A percentile compares a stretch with the other conserved stretches of the same genome.
These are phyloP conservation scores for Penicillium sp. DNA, from an alignment of 2,329 filamentous ascomycete genomes.

Conservation along the genomic window DNA sequence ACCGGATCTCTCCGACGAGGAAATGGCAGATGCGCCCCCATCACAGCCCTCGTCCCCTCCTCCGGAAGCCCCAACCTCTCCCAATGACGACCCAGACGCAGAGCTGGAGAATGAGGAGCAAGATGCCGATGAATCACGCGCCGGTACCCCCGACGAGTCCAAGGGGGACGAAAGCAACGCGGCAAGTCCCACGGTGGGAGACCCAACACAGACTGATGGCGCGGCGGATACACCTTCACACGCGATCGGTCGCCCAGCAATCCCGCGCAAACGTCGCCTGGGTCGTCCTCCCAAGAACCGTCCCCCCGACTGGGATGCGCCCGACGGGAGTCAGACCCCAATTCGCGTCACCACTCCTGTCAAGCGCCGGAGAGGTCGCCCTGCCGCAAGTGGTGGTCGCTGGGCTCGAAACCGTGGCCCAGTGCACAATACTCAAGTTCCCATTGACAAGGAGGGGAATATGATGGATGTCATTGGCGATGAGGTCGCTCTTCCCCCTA, in stretches of 20 bases:
- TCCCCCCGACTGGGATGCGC: conserved; percentile 67
- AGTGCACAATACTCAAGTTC: conserved; percentile 72
- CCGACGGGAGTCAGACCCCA: conserved; percentile 43
- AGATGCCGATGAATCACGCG: conserved; percentile 28
- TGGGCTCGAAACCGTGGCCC: conserved; percentile 70
- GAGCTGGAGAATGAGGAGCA: conserved; percentile 13
- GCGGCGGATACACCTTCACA: conserved; percentile 47
- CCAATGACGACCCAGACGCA: conserved; percentile 21
- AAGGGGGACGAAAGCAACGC: conserved; percentile 41
- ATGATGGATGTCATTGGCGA: conserved; percentile 86
- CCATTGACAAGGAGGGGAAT: conserved; percentile 90
- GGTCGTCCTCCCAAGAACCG: conserved; percentile 81
- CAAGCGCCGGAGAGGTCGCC: conserved; percentile 53
- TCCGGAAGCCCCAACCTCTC: conserved; percentile 14
- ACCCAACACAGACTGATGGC: conserved; percentile 41
- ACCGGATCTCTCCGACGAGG: conserved; percentile 42
- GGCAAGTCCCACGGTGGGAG: conserved; percentile 30
- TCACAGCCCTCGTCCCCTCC: conserved; percentile 19
- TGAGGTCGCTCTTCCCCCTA: conserved; percentile 82
- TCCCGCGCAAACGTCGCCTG: conserved; percentile 66
- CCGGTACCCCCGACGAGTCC: conserved; percentile 11
- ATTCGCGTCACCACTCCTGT: conserved; percentile 47
- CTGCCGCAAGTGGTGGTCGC: conserved; percentile 52
- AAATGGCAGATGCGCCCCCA: conserved; percentile 26
- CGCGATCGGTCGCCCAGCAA: conserved; percentile 47